Base-by-base conservation (phyloP, 177 flowering plant genomes). In the Vitis hybrid region DNA sequence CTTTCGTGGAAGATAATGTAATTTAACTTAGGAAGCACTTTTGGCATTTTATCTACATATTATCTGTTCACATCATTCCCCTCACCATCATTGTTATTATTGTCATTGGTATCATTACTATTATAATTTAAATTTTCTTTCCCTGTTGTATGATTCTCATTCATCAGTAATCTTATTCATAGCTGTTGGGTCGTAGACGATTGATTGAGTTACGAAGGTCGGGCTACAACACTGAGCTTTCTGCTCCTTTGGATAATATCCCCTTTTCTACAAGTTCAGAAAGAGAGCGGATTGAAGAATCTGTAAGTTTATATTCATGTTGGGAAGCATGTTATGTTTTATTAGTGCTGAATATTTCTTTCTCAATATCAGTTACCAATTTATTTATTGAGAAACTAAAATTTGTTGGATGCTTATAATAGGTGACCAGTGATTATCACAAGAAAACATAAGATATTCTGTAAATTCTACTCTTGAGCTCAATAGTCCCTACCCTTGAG, bases 1-100 rank as follows among this genome's bases (percentile, higher is more conserved):
- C 91, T n/a, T 91, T 81, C 81, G 99, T 95, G 60, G 93, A 95
- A 83, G 93, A 91, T 72, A 95, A 93, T 82, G 99, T 94, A 88
- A 71, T 71, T 74, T 52, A 45, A 22, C 61, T 71, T 69, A n/a
- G 13, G 20, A 26, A 10, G 48, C 48, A 39, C 7, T 39, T 39
- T 5, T 39, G 10, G 48, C 22, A 59, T 54, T 49, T 54, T 14
- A 20, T 62, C 7, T 50, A 9, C 50, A 18, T 9, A 8, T 53
- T 62, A 45, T 31, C 1, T 53, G 7, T 64, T 26, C 61, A 8
- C 4, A 51, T 34, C 18, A 7, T 57, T 20, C 31, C 50, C 49
- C 19, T 12, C 18, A 49, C 18, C n/a, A 39, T 39, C 15, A 12
- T 61, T n/a, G 5, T n/a, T 60, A 31, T 48, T 15, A 48, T 3